phyloP scores from a whole-genome alignment of 164 flowering plant species.

The Euptelea pleiosperma region DNA sequence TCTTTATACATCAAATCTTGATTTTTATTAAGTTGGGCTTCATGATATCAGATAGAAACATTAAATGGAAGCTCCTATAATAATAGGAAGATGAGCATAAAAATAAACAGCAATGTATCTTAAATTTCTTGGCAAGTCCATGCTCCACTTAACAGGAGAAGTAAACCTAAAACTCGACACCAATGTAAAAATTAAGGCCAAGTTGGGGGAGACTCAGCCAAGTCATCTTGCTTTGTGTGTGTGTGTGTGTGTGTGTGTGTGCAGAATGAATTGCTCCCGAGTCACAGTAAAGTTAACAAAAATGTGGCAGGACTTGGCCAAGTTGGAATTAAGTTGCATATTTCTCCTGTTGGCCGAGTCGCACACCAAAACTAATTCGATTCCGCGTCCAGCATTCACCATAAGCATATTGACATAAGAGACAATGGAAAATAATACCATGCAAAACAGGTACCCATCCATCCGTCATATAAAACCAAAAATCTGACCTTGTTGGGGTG shows the following conservation, averaged over 20 bases:
- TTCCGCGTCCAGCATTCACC: background rate
- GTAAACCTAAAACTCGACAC: too few species aligned
- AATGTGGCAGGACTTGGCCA: background rate
- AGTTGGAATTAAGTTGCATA: background rate
- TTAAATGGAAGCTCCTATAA: background rate
- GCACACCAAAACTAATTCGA: background rate
- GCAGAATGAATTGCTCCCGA: too few species aligned
- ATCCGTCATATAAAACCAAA: background rate
- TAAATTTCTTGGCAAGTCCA: too few species aligned
- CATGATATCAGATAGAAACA: background rate
- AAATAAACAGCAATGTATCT: background rate
- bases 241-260: too few species aligned
- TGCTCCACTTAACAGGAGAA: too few species aligned
- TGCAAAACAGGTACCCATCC: background rate
- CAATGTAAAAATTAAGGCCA: too few species aligned
- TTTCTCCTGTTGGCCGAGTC: too few species aligned
- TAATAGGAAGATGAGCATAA: background rate
- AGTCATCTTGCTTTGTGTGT: too few species aligned
- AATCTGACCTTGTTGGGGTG: slow-evolving; percentile 77
- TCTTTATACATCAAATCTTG: background rate
- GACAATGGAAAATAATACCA: background rate
- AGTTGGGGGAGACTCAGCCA: too few species aligned
- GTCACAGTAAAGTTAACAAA: background rate
- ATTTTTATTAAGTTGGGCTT: background rate
- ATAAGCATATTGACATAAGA: background rate